Percentiles rank a stretch among this genome's conserved stretches.
phyloP scores from a whole-genome alignment of 2,329 filamentous ascomycete species.

The Cladophialophora yegresii region DNA sequence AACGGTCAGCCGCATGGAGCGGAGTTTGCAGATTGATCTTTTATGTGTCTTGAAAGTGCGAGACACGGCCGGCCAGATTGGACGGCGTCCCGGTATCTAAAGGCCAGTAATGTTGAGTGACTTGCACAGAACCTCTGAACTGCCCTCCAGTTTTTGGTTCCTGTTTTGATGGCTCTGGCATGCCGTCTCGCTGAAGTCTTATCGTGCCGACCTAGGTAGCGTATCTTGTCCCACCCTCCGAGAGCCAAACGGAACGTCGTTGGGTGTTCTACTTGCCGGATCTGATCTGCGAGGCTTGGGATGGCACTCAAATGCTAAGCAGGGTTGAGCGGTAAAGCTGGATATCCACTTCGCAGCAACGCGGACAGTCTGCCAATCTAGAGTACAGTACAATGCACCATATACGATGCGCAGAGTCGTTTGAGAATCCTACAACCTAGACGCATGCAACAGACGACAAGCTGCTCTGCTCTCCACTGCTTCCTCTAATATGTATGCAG shows the following conservation, averaged over 20 bases:
- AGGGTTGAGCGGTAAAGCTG: no score
- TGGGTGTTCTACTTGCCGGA: no score
- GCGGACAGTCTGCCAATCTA: background rate
- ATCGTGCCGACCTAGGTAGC: background rate
- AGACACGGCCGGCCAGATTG: background rate
- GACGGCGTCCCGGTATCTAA: background rate
- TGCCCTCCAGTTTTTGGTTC: background rate
- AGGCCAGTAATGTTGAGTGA: background rate
- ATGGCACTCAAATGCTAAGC: background rate
- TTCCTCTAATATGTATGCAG: background rate
- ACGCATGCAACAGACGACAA: no score
- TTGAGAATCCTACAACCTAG: background rate
- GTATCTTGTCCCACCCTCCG: background rate
- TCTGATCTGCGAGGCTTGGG: background rate
- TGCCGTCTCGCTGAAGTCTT: background rate
- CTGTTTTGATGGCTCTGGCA: background rate
- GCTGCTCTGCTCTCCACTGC: background rate
- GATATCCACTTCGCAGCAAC: background rate
- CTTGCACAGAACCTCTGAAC: background rate
- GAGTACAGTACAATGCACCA: background rate
- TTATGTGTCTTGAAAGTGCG: background rate
- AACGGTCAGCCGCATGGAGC: background rate
- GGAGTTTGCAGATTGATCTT: background rate
- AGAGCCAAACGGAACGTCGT: background rate
- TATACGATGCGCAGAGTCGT: background rate